Percentiles rank a stretch among this genome's conserved stretches.
phyloP scores from a whole-genome alignment of 2,329 filamentous ascomycete species.

The Verticillium dahliae region DNA sequence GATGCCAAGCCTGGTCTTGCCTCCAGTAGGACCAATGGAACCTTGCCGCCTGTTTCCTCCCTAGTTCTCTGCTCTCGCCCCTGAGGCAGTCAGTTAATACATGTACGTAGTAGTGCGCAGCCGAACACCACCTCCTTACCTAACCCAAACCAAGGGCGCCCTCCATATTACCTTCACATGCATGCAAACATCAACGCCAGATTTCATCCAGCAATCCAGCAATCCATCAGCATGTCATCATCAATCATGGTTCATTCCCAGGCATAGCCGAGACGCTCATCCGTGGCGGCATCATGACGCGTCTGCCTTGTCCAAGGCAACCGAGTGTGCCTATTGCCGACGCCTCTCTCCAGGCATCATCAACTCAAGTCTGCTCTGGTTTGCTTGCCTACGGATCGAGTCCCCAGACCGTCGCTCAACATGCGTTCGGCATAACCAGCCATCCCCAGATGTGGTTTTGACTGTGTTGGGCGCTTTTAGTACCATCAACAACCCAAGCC shows the following conservation, averaged over 20 bases:
- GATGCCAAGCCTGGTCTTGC: not conserved
- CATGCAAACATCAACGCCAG: not conserved
- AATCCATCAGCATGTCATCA: too few relatives aligned
- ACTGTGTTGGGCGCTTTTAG: not conserved
- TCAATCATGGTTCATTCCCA: too few relatives aligned
- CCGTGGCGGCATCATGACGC: not conserved
- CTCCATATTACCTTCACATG: too few relatives aligned
- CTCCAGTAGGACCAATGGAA: slow-evolving; percentile 4
- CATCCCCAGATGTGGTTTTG: not conserved
- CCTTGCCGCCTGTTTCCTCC: not conserved
- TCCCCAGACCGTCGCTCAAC: too few relatives aligned
- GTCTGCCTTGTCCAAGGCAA: not conserved
- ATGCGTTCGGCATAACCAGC: not conserved
- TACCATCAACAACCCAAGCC: not conserved
- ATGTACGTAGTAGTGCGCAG: not conserved
- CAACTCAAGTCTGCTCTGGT: too few relatives aligned
- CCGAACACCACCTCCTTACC: too few relatives aligned
- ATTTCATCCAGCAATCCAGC: not conserved
- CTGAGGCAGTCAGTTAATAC: not conserved
- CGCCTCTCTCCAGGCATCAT: not conserved
- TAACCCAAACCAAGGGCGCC: too few relatives aligned
- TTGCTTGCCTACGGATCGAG: too few relatives aligned
- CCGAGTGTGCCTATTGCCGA: not conserved
- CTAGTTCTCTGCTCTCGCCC: not conserved
- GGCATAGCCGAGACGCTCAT: not conserved